Percentiles rank a stretch among this genome's conserved stretches.
Evolutionary conservation across 768 basidiomycete genomes (phyloP).

Genomic region (Lentinula lateritia): DNA sequence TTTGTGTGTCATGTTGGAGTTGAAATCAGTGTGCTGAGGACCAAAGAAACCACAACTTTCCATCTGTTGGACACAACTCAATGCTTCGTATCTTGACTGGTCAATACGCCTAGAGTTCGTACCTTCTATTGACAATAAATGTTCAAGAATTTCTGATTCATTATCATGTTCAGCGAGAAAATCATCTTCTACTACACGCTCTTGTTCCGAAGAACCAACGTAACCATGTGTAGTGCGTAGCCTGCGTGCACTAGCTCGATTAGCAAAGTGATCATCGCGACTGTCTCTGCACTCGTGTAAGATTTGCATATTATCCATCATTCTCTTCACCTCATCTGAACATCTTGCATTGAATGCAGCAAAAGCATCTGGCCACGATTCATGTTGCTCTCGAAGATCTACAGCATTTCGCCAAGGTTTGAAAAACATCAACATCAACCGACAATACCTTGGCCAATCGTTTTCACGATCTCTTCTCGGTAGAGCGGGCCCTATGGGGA

Average conservation of each 20-base stretch:
- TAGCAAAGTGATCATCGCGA: not conserved
- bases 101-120: too few relatives aligned
- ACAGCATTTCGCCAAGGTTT: conserved; percentile 6
- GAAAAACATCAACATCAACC: conserved; percentile 9
- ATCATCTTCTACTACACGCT: not conserved
- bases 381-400: not conserved
- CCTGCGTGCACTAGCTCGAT: not conserved
- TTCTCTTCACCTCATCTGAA: not conserved
- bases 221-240: too few relatives aligned
- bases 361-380: not conserved
- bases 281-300: not conserved
- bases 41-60: too few relatives aligned
- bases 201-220: not conserved
- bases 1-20: too few relatives aligned
- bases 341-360: not conserved
- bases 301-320: not conserved
- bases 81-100: too few relatives aligned
- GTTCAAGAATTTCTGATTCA: too few relatives aligned
- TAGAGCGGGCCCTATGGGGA: not conserved
- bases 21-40: too few relatives aligned
- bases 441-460: not conserved
- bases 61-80: too few relatives aligned
- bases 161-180: not conserved
- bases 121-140: too few relatives aligned
- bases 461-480: not conserved